phyloP scores from a whole-genome alignment of 1,139 yeast species.

The Pichia sp. region DNA sequence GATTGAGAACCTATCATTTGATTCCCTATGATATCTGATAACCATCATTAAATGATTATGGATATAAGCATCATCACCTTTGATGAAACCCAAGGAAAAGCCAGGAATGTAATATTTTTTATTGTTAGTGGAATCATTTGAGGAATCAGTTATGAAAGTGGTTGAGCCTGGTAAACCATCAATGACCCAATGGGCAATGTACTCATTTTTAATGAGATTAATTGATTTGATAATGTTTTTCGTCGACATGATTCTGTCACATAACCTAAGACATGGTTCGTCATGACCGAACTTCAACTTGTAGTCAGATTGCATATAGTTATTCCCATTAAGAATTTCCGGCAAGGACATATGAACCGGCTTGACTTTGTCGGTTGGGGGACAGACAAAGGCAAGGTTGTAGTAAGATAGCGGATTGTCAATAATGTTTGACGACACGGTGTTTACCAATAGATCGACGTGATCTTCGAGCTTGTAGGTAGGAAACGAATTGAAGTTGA shows the following conservation, averaged over 20 bases:
- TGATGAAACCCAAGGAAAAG: constrained; percentile 71
- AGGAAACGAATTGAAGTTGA: not conserved
- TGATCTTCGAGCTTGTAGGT: constrained; percentile 43
- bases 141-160: constrained; percentile 61
- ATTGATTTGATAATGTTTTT: constrained; percentile 51
- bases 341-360: constrained; percentile 67
- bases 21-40: constrained; percentile 61
- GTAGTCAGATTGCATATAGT: constrained; percentile 71
- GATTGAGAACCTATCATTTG: constrained; percentile 45
- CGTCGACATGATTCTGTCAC: constrained; percentile 53
- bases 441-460: constrained; percentile 68
- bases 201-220: constrained; percentile 58
- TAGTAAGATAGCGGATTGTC: constrained; percentile 76
- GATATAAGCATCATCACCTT: constrained; percentile 50
- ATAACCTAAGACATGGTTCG: constrained; percentile 56
- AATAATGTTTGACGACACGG: constrained; percentile 68
- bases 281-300: constrained; percentile 56
- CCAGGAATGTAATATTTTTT: constrained; percentile 79
- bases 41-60: constrained; percentile 81
- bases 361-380: constrained; percentile 46
- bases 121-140: constrained; percentile 40
- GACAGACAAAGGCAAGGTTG: constrained; percentile 77
- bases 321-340: constrained; percentile 74
- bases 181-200: constrained; percentile 76
- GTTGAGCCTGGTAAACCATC: constrained; percentile 90